A percentile compares a stretch with the other conserved stretches of the same genome.
These are phyloP conservation scores for Pavlovales sp. DNA, from an alignment of 208 protist species.

Conservation along the genomic window DNA sequence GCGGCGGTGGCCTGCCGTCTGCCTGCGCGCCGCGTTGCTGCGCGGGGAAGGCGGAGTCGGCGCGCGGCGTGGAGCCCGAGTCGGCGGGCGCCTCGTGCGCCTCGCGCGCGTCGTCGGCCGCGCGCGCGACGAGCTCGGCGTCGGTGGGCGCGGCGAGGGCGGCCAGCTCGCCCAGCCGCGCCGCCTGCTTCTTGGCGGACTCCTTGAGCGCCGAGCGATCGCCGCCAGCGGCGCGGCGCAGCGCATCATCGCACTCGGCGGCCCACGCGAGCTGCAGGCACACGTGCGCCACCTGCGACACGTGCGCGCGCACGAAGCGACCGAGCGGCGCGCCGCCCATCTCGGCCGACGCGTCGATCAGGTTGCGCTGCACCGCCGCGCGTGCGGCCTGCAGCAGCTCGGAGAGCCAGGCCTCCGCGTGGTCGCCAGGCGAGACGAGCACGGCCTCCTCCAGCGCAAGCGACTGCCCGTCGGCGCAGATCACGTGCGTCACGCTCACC, in stretches of 20 bases:
- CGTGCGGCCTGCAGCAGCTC: slow-evolving; percentile 62
- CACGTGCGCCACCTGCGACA: slow-evolving; percentile 81
- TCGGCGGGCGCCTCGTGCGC: too few relatives aligned
- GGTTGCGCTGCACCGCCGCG: slow-evolving; percentile 56
- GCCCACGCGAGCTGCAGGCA: slow-evolving; percentile 93
- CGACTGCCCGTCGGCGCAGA: slow-evolving; percentile 4
- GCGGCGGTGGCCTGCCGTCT: too few relatives aligned
- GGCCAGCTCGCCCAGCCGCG: slow-evolving; percentile 43
- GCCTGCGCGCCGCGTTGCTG: too few relatives aligned
- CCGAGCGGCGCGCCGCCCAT: slow-evolving; percentile 47
- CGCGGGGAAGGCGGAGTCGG: too few relatives aligned
- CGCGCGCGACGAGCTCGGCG: neutral
- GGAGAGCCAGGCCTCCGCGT: slow-evolving; percentile 72
- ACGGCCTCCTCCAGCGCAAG: neutral
- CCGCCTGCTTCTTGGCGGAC: slow-evolving; percentile 47
- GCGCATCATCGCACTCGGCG: slow-evolving; percentile 80
- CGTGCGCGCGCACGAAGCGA: slow-evolving; percentile 78
- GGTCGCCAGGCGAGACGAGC: slow-evolving; percentile 59
- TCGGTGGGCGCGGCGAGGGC: slow-evolving; percentile 32
- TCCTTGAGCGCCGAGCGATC: slow-evolving; percentile 51
- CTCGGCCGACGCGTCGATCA: slow-evolving; percentile 48
- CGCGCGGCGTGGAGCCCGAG: too few relatives aligned
- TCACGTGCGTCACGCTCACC: slow-evolving; percentile 37
- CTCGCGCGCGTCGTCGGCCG: too few relatives aligned
- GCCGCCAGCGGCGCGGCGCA: slow-evolving; percentile 54